phyloP scores from a whole-genome alignment of 164 flowering plant species.

The Platanus orientalis region DNA sequence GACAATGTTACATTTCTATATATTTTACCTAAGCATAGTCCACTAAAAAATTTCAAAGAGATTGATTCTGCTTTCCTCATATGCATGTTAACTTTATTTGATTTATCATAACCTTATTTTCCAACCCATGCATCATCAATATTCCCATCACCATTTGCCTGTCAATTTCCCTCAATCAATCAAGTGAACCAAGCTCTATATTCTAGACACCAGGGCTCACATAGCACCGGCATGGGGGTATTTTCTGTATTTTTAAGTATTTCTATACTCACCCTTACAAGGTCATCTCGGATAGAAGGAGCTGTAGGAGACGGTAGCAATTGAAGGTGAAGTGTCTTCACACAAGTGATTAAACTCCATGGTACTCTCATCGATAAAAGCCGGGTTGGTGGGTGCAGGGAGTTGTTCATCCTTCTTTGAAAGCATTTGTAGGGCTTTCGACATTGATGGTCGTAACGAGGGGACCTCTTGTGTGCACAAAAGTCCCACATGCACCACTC shows the following conservation, averaged over 20 bases:
- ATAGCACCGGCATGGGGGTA: not conserved
- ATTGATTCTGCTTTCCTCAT: too few species aligned
- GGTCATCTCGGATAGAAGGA: constrained; percentile 68
- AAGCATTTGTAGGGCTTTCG: constrained; percentile 61
- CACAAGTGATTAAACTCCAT: constrained; percentile 49
- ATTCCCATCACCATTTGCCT: too few species aligned
- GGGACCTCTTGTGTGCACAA: constrained; percentile 81
- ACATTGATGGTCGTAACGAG: constrained; percentile 66
- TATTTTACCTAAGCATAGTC: too few species aligned
- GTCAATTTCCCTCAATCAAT: not conserved
- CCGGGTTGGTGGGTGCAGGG: constrained; percentile 65
- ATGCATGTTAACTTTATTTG: too few species aligned
- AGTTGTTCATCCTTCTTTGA: constrained; percentile 43
- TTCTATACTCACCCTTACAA: too few species aligned
- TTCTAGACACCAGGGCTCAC: not conserved
- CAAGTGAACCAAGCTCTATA: not conserved
- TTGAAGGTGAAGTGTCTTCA: constrained; percentile 36
- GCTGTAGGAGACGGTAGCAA: constrained; percentile 50
- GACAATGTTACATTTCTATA: too few species aligned
- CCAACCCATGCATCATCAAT: too few species aligned
- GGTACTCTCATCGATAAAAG: constrained; percentile 67
- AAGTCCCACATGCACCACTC: constrained; percentile 75
- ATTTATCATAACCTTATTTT: not conserved
- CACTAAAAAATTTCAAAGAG: too few species aligned
- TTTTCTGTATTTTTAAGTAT: not conserved